A percentile compares a stretch with the other conserved stretches of the same genome.
Evolutionary conservation across 2,329 filamentous ascomycete species (phyloP).

Genomic region (Cladosporium velox): DNA sequence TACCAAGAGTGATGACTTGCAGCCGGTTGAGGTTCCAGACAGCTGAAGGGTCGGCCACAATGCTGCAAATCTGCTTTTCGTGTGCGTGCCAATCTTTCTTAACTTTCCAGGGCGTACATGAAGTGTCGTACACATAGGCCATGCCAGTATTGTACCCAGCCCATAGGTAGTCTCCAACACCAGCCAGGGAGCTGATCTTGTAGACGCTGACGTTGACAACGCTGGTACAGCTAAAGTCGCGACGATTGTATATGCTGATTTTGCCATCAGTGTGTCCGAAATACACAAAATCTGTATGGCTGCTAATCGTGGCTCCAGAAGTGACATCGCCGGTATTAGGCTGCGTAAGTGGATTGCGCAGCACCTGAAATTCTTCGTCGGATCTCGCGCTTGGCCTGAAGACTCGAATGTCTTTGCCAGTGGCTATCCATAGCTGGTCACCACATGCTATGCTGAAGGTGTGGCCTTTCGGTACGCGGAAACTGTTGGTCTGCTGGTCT

Average conservation of each 20-base stretch:
- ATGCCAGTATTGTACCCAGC: conserved; percentile 92
- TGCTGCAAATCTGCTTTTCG: conserved; percentile 74
- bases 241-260: conserved; percentile 84
- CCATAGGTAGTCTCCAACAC: conserved; percentile 83
- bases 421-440: conserved; percentile 82
- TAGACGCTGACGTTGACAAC: conserved; percentile 86
- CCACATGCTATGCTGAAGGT: conserved; percentile 88
- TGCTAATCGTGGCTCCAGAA: conserved; percentile 73
- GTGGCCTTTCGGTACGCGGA: conserved; percentile 76
- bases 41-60: conserved; percentile 77
- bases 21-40: conserved; percentile 81
- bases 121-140: conserved; percentile 89
- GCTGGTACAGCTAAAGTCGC: conserved; percentile 73
- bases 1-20: conserved; percentile 83
- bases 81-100: conserved; percentile 96
- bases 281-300: conserved; percentile 76
- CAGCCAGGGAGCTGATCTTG: conserved; percentile 87
- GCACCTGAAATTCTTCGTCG: conserved; percentile 71
- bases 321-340: conserved; percentile 83
- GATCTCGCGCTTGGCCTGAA: conserved; percentile 73
- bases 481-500: conserved; percentile 71
- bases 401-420: conserved; percentile 82
- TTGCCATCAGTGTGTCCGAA: conserved; percentile 94
- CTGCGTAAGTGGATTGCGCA: conserved; percentile 69
- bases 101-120: conserved; percentile 78